These are phyloP conservation scores for Liriodendron chinense DNA, from an alignment of 164 flowering plant genomes.

Conservation along the genomic window DNA sequence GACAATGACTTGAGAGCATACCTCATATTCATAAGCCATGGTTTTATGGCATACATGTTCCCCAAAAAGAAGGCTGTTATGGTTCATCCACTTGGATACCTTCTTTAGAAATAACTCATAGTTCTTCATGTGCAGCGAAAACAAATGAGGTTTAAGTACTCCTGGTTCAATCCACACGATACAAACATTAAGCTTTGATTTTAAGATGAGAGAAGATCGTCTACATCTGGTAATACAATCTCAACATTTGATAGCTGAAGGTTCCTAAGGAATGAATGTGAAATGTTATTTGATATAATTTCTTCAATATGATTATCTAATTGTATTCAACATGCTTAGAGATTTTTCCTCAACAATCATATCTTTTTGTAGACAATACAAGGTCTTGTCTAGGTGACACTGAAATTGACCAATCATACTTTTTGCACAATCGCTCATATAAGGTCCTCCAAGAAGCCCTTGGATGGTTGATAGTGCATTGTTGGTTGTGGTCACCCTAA, in stretches of 20 bases:
- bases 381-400: no score
- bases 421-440: neutral
- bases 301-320: neutral
- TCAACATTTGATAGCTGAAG: constrained; percentile 18
- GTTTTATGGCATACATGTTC: constrained; percentile 23
- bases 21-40: constrained; percentile 16
- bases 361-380: neutral
- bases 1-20: neutral
- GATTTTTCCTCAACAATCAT: neutral
- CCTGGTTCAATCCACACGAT: no score
- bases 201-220: no score
- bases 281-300: no score
- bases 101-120: constrained; percentile 16
- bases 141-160: neutral
- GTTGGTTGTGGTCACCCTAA: neutral
- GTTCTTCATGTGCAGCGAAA: constrained; percentile 23
- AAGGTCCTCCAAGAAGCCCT: neutral
- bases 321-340: neutral
- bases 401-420: no score
- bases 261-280: no score
- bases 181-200: constrained; percentile 3
- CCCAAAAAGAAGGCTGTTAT: constrained; percentile 24
- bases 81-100: constrained; percentile 22
- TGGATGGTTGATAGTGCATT: neutral
- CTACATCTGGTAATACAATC: constrained; percentile 13